phyloP scores from a whole-genome alignment of 2,329 filamentous ascomycete species.

The Graphiopsis chlorocephala region DNA sequence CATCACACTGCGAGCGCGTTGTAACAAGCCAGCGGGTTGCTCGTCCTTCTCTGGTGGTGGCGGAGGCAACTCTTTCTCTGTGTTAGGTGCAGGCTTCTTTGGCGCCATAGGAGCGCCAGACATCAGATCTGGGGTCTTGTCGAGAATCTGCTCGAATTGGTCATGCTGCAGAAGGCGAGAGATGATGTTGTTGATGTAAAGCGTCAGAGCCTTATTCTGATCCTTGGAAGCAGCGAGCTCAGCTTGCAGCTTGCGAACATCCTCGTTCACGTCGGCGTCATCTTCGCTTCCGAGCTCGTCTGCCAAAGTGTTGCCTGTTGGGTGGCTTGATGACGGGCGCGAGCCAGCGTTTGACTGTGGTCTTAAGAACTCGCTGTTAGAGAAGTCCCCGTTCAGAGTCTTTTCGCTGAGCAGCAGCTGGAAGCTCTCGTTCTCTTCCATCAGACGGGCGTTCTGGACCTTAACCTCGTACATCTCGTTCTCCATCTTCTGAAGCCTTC shows the following conservation, averaged over 20 bases:
- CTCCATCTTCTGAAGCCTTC: slow-evolving; percentile 85
- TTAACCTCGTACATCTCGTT: slow-evolving; percentile 84
- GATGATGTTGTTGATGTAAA: slow-evolving; percentile 99
- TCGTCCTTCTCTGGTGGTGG: slow-evolving; percentile 51
- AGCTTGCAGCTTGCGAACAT: slow-evolving; percentile 64
- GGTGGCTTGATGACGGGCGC: slow-evolving; percentile 47
- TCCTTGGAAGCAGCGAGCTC: slow-evolving; percentile 81
- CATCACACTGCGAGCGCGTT: slow-evolving; percentile 60
- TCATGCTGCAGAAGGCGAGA: slow-evolving; percentile 90
- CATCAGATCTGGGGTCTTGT: slow-evolving; percentile 63
- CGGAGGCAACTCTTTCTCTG: slow-evolving; percentile 78
- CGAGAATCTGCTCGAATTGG: slow-evolving; percentile 90
- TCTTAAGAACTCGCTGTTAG: slow-evolving; percentile 22
- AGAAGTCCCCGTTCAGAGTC: slow-evolving; percentile 89
- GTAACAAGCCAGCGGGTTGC: slow-evolving; percentile 46
- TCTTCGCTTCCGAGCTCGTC: slow-evolving; percentile 76
- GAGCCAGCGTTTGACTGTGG: slow-evolving; percentile 43
- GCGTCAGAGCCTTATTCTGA: slow-evolving; percentile 92
- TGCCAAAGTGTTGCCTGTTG: slow-evolving; percentile 64
- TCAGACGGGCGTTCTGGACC: slow-evolving; percentile 91
- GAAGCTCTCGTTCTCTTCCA: slow-evolving; percentile 99
- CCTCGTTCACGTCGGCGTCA: slow-evolving; percentile 61
- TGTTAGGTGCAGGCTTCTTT: slow-evolving; percentile 39
- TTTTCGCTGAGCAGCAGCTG: slow-evolving; percentile 91
- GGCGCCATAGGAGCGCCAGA: slow-evolving; percentile 3